Conservation (phyloP, 2,329 filamentous ascomycete species). For the Penicillium oxalicum region DNA sequence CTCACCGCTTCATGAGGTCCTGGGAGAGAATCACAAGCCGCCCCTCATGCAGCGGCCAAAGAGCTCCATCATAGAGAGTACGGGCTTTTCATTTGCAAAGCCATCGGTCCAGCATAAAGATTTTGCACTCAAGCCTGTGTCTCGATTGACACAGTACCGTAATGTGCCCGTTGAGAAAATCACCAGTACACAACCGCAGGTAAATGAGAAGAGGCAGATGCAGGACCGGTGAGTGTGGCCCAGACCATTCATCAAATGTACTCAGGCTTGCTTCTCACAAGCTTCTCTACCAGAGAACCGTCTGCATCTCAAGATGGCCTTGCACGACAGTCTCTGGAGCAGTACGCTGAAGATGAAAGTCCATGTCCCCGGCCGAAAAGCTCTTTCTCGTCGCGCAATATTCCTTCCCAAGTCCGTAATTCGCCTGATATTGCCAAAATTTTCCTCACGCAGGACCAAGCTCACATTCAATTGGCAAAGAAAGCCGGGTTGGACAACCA, state of each 20-base stretch:
- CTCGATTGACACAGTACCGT: constrained; percentile 5
- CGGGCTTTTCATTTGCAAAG: constrained; percentile 31
- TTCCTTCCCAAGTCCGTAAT: background rate
- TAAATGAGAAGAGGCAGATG: background rate
- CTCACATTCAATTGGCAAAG: background rate
- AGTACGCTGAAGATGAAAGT: background rate
- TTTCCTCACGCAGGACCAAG: background rate
- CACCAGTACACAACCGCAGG: background rate
- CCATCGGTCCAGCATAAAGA: constrained; percentile 21
- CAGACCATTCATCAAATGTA: background rate
- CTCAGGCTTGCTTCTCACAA: background rate
- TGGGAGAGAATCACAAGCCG: constrained; percentile 5
- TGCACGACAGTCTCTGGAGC: background rate
- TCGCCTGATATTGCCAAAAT: background rate
- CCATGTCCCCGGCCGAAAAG: background rate
- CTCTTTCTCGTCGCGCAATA: background rate
- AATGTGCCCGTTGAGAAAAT: background rate
- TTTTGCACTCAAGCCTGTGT: constrained; percentile 19
- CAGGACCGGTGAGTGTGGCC: background rate
- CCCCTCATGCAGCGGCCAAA: constrained; percentile 29
- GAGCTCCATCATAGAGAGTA: constrained; percentile 24
- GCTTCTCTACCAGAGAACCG: background rate
- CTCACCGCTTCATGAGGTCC: background rate
- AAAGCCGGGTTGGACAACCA: background rate
- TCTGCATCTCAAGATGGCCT: background rate